Evolutionary conservation across 352 stramenopile genomes (phyloP).

Genomic region (Discostella stelligera): DNA sequence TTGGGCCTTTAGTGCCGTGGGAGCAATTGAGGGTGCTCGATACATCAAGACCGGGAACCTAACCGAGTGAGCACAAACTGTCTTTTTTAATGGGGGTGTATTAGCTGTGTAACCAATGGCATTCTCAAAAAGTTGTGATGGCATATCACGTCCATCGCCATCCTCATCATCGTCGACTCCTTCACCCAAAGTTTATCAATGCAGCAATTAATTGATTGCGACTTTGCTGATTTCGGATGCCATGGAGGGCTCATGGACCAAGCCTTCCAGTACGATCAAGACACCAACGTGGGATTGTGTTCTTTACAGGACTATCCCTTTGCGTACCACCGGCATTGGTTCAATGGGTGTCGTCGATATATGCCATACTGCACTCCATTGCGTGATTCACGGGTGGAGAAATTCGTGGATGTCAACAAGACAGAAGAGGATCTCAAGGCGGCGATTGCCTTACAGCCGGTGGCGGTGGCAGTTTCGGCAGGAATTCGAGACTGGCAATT

Average conservation of each 20-base stretch:
- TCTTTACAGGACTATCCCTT: constrained; percentile 94
- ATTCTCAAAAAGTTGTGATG: not conserved
- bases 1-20: constrained; percentile 98
- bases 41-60: constrained; percentile 86
- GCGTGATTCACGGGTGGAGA: constrained; percentile 84
- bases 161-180: no score
- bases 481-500: constrained; percentile 93
- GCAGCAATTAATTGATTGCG: constrained; percentile 97
- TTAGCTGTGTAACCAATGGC: not conserved
- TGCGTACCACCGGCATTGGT: constrained; percentile 43
- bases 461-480: constrained; percentile 92
- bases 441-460: constrained; percentile 90
- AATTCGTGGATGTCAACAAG: constrained; percentile 87
- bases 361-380: constrained; percentile 84
- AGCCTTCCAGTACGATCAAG: constrained; percentile 94
- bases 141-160: not conserved
- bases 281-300: constrained; percentile 87
- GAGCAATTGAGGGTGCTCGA: constrained; percentile 94
- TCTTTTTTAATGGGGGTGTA: not conserved
- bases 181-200: constrained; percentile 86
- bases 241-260: constrained; percentile 97
- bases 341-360: constrained; percentile 48
- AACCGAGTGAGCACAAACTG: constrained; percentile 12
- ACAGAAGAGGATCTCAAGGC: constrained; percentile 87
- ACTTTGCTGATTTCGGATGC: constrained; percentile 89